Evolutionary conservation across 176 grass and related monocot species (phyloP).

Genomic region (Zoysia japonica): DNA sequence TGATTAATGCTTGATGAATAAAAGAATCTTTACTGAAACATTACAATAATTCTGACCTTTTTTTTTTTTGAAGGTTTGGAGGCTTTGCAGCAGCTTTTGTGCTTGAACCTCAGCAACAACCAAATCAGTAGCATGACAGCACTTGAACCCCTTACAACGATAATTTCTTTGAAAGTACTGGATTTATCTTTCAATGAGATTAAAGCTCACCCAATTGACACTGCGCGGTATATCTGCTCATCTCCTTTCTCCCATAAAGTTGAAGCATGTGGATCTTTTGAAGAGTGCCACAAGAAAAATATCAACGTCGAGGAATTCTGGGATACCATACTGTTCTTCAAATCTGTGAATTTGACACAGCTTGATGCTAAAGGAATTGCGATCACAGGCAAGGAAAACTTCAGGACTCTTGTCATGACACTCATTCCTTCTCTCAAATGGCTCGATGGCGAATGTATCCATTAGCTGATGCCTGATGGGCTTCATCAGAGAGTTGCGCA

Average conservation of each 20-base stretch:
- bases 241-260: conserved; percentile 77
- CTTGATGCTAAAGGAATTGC: conserved; percentile 73
- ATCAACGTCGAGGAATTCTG: conserved; percentile 54
- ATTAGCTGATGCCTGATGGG: conserved; percentile 29
- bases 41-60: conserved; percentile 32
- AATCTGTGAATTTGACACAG: conserved; percentile 51
- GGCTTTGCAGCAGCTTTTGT: conserved; percentile 79
- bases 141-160: conserved; percentile 70
- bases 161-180: conserved; percentile 67
- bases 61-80: conserved; percentile 73
- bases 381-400: conserved; percentile 47
- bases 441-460: conserved; percentile 48
- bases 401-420: conserved; percentile 44
- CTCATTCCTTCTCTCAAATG: conserved; percentile 65
- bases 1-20: conserved; percentile 16
- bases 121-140: conserved; percentile 73
- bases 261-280: conserved; percentile 47
- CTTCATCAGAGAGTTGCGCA: neutral
- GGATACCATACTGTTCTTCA: conserved; percentile 70
- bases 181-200: conserved; percentile 90
- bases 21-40: conserved; percentile 5
- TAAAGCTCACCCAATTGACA: conserved; percentile 64
- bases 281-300: conserved; percentile 46
- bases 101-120: conserved; percentile 80
- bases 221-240: conserved; percentile 65